These are phyloP conservation scores for Aspergillus quadrilineatus DNA, from an alignment of 2,329 filamentous ascomycete species.

Conservation along the genomic window DNA sequence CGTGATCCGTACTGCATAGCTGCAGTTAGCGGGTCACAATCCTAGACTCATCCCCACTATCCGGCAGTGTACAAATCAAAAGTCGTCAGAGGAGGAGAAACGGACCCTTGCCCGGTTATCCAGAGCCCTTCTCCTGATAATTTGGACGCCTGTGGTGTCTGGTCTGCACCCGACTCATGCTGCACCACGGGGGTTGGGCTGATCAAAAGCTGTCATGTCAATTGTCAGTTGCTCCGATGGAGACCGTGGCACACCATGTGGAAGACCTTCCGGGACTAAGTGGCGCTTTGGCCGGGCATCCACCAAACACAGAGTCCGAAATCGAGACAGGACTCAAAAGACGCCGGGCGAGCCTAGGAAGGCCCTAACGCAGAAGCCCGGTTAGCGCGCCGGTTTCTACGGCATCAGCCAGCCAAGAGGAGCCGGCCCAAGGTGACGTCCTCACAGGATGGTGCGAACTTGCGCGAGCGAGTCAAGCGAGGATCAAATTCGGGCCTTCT, in stretches of 20 bases:
- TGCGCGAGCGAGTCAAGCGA: neutral
- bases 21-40: slow-evolving; percentile 20
- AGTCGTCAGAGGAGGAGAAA: slow-evolving; percentile 18
- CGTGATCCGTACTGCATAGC: slow-evolving; percentile 17
- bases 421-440: slow-evolving; percentile 13
- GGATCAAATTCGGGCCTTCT: neutral
- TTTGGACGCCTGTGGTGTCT: slow-evolving; percentile 18
- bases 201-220: neutral
- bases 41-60: slow-evolving; percentile 20
- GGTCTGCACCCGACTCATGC: slow-evolving; percentile 18
- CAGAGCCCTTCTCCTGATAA: slow-evolving; percentile 3
- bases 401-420: slow-evolving; percentile 23
- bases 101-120: slow-evolving; percentile 5
- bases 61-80: slow-evolving; percentile 22
- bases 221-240: slow-evolving; percentile 12
- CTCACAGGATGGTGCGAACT: neutral
- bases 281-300: slow-evolving; percentile 27
- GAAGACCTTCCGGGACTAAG: slow-evolving; percentile 23
- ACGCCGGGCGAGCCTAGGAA: neutral
- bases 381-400: slow-evolving; percentile 27
- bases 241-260: slow-evolving; percentile 25
- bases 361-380: slow-evolving; percentile 22
- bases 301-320: slow-evolving; percentile 29
- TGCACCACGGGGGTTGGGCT: slow-evolving; percentile 8
- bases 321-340: slow-evolving; percentile 15